Base-by-base conservation (phyloP, 495 filamentous ascomycete genomes). In the Podospora appendiculata region DNA sequence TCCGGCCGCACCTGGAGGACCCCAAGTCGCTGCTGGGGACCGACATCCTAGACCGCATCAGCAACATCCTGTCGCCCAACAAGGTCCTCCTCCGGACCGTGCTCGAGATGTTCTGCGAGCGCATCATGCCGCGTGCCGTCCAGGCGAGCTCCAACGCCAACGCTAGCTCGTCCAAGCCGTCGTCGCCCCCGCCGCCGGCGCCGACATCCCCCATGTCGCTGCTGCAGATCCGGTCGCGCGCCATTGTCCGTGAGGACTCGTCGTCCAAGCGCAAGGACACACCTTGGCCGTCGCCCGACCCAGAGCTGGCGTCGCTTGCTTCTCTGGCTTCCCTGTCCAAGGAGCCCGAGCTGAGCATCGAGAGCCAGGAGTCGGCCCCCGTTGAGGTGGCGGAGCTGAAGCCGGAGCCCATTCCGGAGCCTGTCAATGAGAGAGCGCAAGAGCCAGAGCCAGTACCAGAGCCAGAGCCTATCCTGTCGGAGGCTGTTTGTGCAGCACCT, bases 101-200 rank as follows among this genome's bases (percentile, higher is more conserved):
- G 9, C 62, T 67, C 33, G 64, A 67, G 60, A 55, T 67, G 46
- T 67, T 64, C 46, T 67, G 62, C 50, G 64, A 67, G 55, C 48
- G 53, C 16, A 58, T 61, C 39, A 47, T 45, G 35, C 35, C 45
- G 14, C 51, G 25, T 16, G 34, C 62, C 3, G 48, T 53, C 10
- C 41, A 49, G 33, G 47, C 47, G 16, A 57, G 55, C 44, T 40
- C 57, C 47, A 47, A 57, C 49, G 50, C 57, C 25, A 59, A 47
- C 44, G 50, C 58, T 2, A 48, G 43, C 19, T 54, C 32, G 39
- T 58, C 60, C 4, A 48, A 54, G 45, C 47, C 63, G 9, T 49
- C 44, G 2, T 62, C 63, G 8, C 55, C 58, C 8, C 53, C 47
- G 1, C 49, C 51, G 5, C 53, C 47, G 1, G 47, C 51, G 7